These are phyloP conservation scores for Diospyros kaki DNA, from an alignment of 148 eudicot species.

Conservation along the genomic window DNA sequence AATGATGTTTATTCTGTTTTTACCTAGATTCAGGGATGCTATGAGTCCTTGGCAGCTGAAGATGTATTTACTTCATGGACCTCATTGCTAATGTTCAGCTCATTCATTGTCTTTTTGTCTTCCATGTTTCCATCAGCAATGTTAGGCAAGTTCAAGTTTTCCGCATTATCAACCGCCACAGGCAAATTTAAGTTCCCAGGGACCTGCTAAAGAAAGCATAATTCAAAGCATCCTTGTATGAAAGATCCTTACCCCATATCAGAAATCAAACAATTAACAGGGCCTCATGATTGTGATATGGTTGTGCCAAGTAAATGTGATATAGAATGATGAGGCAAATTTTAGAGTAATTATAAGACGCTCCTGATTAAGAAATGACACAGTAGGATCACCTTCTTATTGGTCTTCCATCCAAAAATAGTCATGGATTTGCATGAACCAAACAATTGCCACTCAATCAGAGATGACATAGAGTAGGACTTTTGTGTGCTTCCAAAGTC, in stretches of 20 bases:
- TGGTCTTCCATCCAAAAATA: not conserved
- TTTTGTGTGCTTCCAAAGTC: not conserved
- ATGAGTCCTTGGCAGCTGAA: not conserved
- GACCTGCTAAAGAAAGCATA: constrained; percentile 8
- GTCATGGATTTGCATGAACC: no score
- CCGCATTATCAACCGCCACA: not conserved
- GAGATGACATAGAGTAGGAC: no score
- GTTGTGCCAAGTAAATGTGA: not conserved
- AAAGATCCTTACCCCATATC: not conserved
- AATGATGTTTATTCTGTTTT: not conserved
- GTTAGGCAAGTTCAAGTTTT: no score
- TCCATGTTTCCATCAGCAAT: not conserved
- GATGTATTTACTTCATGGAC: not conserved
- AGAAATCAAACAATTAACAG: not conserved
- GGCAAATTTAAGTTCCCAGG: constrained; percentile 1
- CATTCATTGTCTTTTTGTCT: not conserved
- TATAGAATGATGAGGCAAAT: not conserved
- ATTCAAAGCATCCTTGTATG: not conserved
- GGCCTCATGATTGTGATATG: not conserved
- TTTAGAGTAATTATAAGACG: not conserved
- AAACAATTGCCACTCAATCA: no score
- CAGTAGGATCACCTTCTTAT: not conserved
- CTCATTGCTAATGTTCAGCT: not conserved
- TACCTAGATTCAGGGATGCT: not conserved
- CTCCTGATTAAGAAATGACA: not conserved